A percentile compares a stretch with the other conserved stretches of the same genome.
phyloP scores from a whole-genome alignment of 371 early-diverging fungal genomes.

The Syncephalastrum sp. region DNA sequence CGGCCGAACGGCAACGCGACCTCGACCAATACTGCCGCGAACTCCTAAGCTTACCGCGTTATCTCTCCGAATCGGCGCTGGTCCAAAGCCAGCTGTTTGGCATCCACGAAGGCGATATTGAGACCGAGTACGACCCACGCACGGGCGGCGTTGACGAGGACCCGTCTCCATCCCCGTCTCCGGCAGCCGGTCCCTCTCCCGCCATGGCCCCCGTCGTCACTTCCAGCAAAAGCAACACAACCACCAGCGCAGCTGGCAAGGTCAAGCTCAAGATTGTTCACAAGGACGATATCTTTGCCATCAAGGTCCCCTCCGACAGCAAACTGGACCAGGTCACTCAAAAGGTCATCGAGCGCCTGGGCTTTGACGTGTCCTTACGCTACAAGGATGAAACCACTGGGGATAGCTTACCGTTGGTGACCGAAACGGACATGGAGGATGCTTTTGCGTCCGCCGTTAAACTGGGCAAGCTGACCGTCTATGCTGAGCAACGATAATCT shows the following conservation, averaged over 20 bases:
- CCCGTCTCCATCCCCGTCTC: conserved; percentile 5
- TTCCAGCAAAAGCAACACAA: conserved; percentile 2
- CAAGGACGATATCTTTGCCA: conserved; percentile 72
- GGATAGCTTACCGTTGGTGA: conserved; percentile 23
- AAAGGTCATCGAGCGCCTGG: conserved; percentile 61
- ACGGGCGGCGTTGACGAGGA: neutral
- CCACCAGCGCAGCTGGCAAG: conserved; percentile 8
- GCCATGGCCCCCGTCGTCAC: conserved; percentile 1
- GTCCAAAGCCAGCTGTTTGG: conserved; percentile 66
- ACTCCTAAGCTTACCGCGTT: conserved; percentile 58
- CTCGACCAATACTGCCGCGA: conserved; percentile 74
- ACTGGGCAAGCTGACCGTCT: conserved; percentile 47
- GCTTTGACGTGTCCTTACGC: conserved; percentile 30
- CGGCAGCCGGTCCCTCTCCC: conserved; percentile 6
- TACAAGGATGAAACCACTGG: conserved; percentile 32
- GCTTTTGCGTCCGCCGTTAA: conserved; percentile 37
- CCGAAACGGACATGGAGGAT: conserved; percentile 32
- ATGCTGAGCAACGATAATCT: conserved; percentile 23
- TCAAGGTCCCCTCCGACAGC: conserved; percentile 63
- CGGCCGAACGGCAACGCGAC: conserved; percentile 59
- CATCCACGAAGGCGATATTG: conserved; percentile 66
- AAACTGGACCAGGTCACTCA: conserved; percentile 53
- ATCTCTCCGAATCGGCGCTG: conserved; percentile 54
- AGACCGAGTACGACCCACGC: conserved; percentile 49
- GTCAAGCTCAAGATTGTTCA: conserved; percentile 73